phyloP scores from a whole-genome alignment of 305 asterid genomes.

The Euphrasia arctica region DNA sequence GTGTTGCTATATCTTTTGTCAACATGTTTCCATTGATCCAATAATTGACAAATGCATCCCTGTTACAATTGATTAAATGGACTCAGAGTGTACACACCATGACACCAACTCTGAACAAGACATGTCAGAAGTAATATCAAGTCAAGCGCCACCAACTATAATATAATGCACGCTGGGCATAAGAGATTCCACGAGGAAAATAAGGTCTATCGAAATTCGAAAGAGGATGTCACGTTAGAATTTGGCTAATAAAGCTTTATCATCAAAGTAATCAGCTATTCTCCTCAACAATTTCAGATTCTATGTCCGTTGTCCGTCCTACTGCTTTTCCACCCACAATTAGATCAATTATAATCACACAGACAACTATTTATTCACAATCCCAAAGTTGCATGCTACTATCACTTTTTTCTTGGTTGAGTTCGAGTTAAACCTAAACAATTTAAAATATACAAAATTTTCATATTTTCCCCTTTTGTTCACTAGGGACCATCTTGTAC shows the following conservation, averaged over 20 bases:
- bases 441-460: neutral
- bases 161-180: constrained; percentile 12
- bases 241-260: constrained; percentile 10
- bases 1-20: constrained; percentile 75
- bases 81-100: constrained; percentile 24
- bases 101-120: constrained; percentile 17
- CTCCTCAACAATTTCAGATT: neutral
- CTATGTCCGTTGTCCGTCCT: constrained; percentile 2
- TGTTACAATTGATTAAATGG: constrained; percentile 33
- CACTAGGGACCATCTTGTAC: neutral
- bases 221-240: constrained; percentile 4
- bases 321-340: neutral
- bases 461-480: neutral
- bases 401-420: neutral
- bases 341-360: constrained; percentile 8
- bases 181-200: constrained; percentile 5
- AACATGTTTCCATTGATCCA: constrained; percentile 83
- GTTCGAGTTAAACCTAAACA: neutral
- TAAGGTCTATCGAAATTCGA: neutral
- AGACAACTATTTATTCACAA: neutral
- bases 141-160: constrained; percentile 15
- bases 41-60: constrained; percentile 89
- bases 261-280: constrained; percentile 1
- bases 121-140: constrained; percentile 18
- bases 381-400: constrained; percentile 3